These are phyloP conservation scores for Linnemannia schmuckeri DNA, from an alignment of 192 early-diverging fungal genomes.

Conservation along the genomic window DNA sequence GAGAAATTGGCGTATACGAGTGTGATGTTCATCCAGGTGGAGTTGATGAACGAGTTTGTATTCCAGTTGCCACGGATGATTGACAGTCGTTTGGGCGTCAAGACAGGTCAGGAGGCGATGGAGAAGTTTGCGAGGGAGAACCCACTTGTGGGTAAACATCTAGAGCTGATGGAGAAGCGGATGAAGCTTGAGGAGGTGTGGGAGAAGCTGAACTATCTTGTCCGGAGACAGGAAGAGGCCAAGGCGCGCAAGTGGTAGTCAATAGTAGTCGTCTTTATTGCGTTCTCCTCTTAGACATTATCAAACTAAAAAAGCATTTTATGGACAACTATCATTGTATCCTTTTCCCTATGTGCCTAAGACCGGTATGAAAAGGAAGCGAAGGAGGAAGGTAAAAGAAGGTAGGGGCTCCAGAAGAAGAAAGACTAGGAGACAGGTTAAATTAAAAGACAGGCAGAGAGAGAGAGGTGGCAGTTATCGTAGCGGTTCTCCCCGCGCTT, in stretches of 20 bases:
- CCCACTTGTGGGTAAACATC: constrained; percentile 83
- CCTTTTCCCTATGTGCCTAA: too few species aligned
- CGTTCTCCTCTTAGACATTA: background rate
- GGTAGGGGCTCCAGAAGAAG: too few species aligned
- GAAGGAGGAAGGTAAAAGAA: too few species aligned
- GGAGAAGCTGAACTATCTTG: constrained; percentile 73
- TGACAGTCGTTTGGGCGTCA: constrained; percentile 92
- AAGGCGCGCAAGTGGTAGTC: constrained; percentile 54
- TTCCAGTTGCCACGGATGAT: constrained; percentile 97
- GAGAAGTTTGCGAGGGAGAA: constrained; percentile 93
- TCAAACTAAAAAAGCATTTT: background rate
- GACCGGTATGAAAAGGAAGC: too few species aligned
- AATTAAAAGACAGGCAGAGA: too few species aligned
- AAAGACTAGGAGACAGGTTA: too few species aligned
- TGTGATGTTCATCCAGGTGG: constrained; percentile 98
- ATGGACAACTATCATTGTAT: too few species aligned
- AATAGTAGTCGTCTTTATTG: background rate
- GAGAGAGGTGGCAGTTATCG: too few species aligned
- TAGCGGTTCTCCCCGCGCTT: too few species aligned
- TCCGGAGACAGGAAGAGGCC: constrained; percentile 66
- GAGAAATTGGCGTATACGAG: constrained; percentile 96
- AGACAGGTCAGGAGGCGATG: constrained; percentile 83
- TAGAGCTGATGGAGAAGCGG: constrained; percentile 89
- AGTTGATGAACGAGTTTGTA: constrained; percentile 98
- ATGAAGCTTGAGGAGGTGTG: constrained; percentile 87